Conservation (phyloP, 495 filamentous ascomycete genomes). For the Chaetomidium leptoderma region DNA sequence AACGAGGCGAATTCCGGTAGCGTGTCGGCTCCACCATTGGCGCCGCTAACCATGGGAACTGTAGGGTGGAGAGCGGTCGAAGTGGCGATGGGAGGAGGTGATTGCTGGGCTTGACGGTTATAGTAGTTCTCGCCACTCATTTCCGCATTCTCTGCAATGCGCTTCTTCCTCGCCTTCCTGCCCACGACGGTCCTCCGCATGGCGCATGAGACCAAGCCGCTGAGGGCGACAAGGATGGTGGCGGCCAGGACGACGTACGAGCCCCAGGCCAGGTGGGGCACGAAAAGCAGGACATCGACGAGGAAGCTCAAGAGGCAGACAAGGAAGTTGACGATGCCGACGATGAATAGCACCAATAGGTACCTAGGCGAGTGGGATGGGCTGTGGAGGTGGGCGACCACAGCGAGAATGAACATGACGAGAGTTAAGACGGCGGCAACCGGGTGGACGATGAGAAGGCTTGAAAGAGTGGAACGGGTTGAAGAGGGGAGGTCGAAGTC, state of each 20-base stretch:
- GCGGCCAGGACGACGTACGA: slow-evolving; percentile 92
- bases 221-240: slow-evolving; percentile 78
- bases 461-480: slow-evolving; percentile 79
- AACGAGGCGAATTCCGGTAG: slow-evolving; percentile 73
- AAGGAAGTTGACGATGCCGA: slow-evolving; percentile 79
- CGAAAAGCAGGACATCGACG: slow-evolving; percentile 92
- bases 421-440: slow-evolving; percentile 83
- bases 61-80: slow-evolving; percentile 49
- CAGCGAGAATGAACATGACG: slow-evolving; percentile 73
- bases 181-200: slow-evolving; percentile 93
- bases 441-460: slow-evolving; percentile 88
- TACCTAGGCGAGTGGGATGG: slow-evolving; percentile 92
- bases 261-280: slow-evolving; percentile 89
- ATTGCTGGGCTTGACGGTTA: slow-evolving; percentile 58
- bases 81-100: slow-evolving; percentile 36
- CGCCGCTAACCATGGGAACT: slow-evolving; percentile 51
- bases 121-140: slow-evolving; percentile 95
- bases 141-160: slow-evolving; percentile 87
- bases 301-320: slow-evolving; percentile 84
- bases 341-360: slow-evolving; percentile 75
- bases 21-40: slow-evolving; percentile 52
- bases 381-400: slow-evolving; percentile 78
- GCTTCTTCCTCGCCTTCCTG: slow-evolving; percentile 83
- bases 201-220: slow-evolving; percentile 86
- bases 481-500: slow-evolving; percentile 68